Evolutionary conservation across 345 rosid species (phyloP), one percentile per base, ranked within the genome.

Genomic region (Brassica incana): DNA sequence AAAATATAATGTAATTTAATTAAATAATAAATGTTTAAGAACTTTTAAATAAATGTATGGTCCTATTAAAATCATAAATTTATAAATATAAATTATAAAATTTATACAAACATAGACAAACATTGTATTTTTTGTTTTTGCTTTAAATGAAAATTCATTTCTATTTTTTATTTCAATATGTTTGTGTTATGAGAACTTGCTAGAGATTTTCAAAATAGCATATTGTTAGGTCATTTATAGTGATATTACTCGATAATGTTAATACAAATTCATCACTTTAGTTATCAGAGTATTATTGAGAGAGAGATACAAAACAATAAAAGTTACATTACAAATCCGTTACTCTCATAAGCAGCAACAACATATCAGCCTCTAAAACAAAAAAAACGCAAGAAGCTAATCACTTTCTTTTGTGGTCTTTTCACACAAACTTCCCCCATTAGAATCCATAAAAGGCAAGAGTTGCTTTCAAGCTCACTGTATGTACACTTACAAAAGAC

Each of bases 401-500:
- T 48, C 60, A 18, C 12, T 4, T 20, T 32, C 15, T 23, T 59
- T 8, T 58, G 20, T 45, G 9, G 10, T 35, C 6, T 20, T 25
- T 64, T 71, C 65, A 52, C 73, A 78, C 68, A 78, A 56, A 2
- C 2, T 54, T 54, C 7, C 38, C 60, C 61, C 62, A 79, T 67
- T 30, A 72, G 29, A 20, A 67, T 52, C n/a, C 65, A 54, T 52
- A 43, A 72, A 78, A 72, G 14, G 10, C 30, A 67, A 20, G 15
- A 8, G 5, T 14, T 61, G 2, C 4, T 1, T 60, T 50, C 33
- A 29, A 29, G 12, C 61, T 52, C 18, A 80, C 79, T 80, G 76
- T 74, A 80, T 80, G 79, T 74, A 80, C 79, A 77, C 14, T 80
- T 80, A 14, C 15, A 20, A 33, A 75, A 75, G 12, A 27, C 3